Conservation (phyloP, 169 alveolate species). For the Plasmodium vivax region DNA sequence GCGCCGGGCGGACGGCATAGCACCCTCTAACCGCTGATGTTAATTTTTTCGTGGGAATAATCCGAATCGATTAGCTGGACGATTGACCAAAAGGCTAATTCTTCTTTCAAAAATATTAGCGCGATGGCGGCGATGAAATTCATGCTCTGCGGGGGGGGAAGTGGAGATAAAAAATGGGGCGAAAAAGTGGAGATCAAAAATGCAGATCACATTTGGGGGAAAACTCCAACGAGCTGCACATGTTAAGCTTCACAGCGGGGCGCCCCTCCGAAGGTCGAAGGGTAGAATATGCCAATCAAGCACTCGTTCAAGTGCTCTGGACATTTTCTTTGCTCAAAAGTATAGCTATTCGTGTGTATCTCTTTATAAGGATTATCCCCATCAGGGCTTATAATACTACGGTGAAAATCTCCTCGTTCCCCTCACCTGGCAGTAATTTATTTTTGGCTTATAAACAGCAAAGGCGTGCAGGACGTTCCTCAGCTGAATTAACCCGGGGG, state of each 20-base stretch:
- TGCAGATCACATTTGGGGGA: neutral
- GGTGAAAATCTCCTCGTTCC: neutral
- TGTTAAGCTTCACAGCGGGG: neutral
- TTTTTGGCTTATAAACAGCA: conserved; percentile 87
- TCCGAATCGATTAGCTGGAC: conserved; percentile 87
- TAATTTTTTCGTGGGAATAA: conserved; percentile 82
- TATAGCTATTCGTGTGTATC: neutral
- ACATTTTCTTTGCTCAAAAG: neutral
- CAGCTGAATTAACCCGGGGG: conserved; percentile 79
- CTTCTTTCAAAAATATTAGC: conserved; percentile 86
- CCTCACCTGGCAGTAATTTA: conserved; percentile 86
- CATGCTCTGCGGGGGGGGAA: conserved; percentile 76
- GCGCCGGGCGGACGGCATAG: neutral
- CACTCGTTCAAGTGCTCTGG: neutral
- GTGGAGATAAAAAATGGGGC: neutral
- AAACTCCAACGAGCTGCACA: neutral
- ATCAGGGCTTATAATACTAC: neutral
- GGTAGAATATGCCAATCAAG: neutral
- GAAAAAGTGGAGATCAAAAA: neutral
- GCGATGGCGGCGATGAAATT: conserved; percentile 88
- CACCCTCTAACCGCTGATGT: conserved; percentile 77
- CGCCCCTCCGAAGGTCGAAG: neutral
- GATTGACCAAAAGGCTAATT: conserved; percentile 88
- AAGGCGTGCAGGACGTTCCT: conserved; percentile 87
- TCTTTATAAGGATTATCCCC: neutral